Evolutionary conservation across 345 rosid species (phyloP), one percentile per base, ranked within the genome.

Genomic region (Lumnitzera racemosa): DNA sequence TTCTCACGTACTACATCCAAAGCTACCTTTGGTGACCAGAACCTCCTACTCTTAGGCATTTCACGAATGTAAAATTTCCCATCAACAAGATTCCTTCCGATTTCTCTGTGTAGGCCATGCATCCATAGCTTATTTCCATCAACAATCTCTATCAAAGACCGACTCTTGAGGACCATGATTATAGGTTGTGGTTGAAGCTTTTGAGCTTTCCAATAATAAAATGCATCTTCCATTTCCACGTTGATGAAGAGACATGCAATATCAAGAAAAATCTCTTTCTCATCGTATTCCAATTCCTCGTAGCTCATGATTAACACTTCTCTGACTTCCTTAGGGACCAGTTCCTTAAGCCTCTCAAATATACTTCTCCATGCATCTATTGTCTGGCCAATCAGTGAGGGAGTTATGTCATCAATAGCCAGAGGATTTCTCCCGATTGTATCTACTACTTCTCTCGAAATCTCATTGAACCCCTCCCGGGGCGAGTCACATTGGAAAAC

Each of bases 81-180:
- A 3, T 59, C 68, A 47, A 69, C 78, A 46, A 66, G 55, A 11
- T 58, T 62, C 53, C 78, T 66, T 20, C 74, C 78, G 63, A 74
- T 47, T 23, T 66, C 71, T 13, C 63, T 64, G 3, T 62, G 50
- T 63, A 60, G 54, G 62, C 57, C 56, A 56, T 69, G 73, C 73
- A 69, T 63, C 24, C 2, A 8, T 16, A 69, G 15, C 56, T 24
- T 58, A 13, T 70, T 52, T 7, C 43, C 43, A 7, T 36, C 10
- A 36, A 36, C 43, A 36, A 36, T 36, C 43, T 36, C 43, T 3
- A 11, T 24, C 12, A 49, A 67, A 27, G 56, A 53, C 49, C 54
- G 59, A 6, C 43, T 50, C 2, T 10, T 17, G 2, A 71, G 75
- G 29, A 47, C 29, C 47, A 20, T 53, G 11, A 71, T 52, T 14